Evolutionary conservation across 441 rosid species (phyloP).

Genomic region (Euphorbia celastroides): DNA sequence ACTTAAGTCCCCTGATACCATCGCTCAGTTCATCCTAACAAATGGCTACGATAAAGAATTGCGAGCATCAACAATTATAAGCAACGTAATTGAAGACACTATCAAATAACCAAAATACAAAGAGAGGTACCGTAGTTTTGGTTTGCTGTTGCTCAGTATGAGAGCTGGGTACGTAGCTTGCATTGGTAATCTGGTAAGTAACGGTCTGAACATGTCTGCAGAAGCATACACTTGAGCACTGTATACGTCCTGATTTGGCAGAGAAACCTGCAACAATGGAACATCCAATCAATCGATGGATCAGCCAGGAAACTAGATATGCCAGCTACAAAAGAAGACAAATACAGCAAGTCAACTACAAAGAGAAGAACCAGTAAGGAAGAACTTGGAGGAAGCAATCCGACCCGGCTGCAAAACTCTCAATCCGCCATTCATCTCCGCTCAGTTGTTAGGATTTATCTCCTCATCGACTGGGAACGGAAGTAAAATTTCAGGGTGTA

Average conservation of each 20-base stretch:
- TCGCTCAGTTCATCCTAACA: not conserved
- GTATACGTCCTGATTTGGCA: conserved; percentile 6
- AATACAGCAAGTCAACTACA: not conserved
- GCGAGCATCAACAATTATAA: not conserved
- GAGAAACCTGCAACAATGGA: too few species aligned
- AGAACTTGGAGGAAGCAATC: conserved; percentile 23
- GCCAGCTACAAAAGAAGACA: not conserved
- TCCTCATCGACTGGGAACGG: too few species aligned
- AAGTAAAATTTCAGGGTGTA: too few species aligned
- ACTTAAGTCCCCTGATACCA: not conserved
- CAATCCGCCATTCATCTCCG: not conserved
- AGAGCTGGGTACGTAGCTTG: conserved; percentile 55
- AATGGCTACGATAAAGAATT: not conserved
- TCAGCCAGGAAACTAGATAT: not conserved
- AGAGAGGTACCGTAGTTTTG: conserved; percentile 21
- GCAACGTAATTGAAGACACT: too few species aligned
- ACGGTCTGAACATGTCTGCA: conserved; percentile 49
- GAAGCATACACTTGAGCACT: conserved; percentile 33
- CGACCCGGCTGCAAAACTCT: not conserved
- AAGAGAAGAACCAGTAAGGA: conserved; percentile 13
- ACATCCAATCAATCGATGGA: not conserved
- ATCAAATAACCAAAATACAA: not conserved
- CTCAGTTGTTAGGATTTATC: too few species aligned
- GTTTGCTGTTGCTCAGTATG: conserved; percentile 25
- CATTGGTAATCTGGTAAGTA: conserved; percentile 38